Conservation (phyloP, 2,329 filamentous ascomycete genomes). For the Xylaria sp. region DNA sequence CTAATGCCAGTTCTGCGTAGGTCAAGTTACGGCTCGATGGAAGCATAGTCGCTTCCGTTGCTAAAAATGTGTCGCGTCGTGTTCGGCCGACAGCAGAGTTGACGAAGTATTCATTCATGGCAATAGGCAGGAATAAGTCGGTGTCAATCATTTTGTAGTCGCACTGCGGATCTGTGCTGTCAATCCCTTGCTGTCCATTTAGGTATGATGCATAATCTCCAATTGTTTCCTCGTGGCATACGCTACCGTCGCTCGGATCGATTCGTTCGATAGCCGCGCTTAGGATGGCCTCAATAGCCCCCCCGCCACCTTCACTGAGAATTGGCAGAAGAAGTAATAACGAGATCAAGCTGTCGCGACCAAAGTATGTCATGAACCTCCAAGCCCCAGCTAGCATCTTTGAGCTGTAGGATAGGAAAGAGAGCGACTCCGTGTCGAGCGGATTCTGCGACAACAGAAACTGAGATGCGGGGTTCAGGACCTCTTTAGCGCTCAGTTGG, state of each 20-base stretch:
- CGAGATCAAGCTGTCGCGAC: constrained; percentile 66
- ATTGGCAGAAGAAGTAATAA: constrained; percentile 60
- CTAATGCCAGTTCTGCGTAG: constrained; percentile 54
- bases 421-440: constrained; percentile 55
- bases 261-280: constrained; percentile 63
- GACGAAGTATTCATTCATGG: constrained; percentile 62
- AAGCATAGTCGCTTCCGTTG: constrained; percentile 51
- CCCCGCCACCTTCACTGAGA: constrained; percentile 56
- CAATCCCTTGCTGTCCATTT: constrained; percentile 56
- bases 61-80: constrained; percentile 42
- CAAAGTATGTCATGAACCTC: constrained; percentile 70
- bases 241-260: constrained; percentile 60
- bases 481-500: constrained; percentile 52
- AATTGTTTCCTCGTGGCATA: constrained; percentile 67
- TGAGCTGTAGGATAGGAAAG: constrained; percentile 65
- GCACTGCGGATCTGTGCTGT: constrained; percentile 55
- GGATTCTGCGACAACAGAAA: constrained; percentile 48
- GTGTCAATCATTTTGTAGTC: constrained; percentile 67
- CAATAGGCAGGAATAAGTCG: constrained; percentile 61
- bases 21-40: constrained; percentile 54
- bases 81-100: constrained; percentile 45
- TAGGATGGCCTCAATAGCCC: constrained; percentile 64
- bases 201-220: constrained; percentile 66
- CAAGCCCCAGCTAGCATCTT: constrained; percentile 67
- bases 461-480: constrained; percentile 52